Conservation (phyloP, 2,329 filamentous ascomycete species). For the Gliomastix tumulicola region DNA sequence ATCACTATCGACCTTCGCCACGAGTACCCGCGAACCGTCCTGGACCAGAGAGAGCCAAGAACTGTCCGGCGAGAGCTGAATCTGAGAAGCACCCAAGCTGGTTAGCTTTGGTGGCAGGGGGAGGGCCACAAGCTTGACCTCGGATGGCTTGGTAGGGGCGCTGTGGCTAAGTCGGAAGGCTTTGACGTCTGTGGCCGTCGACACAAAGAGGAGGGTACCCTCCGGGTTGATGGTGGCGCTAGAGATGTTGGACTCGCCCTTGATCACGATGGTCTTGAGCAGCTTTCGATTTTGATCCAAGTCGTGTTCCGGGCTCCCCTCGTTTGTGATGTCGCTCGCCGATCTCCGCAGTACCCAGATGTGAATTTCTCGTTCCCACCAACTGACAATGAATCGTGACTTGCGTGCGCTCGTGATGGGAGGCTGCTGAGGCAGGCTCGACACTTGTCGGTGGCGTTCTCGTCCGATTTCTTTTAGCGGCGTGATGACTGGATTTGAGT, state of each 20-base stretch:
- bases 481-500: constrained; percentile 74
- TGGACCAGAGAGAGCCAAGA: constrained; percentile 63
- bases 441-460: constrained; percentile 77
- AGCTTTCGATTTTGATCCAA: constrained; percentile 53
- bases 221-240: constrained; percentile 65
- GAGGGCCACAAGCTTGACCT: constrained; percentile 65
- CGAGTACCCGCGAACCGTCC: constrained; percentile 49
- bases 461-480: constrained; percentile 67
- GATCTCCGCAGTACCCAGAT: constrained; percentile 61
- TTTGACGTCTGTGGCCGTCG: constrained; percentile 69
- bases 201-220: constrained; percentile 68
- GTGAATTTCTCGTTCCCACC: constrained; percentile 85
- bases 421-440: constrained; percentile 75
- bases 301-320: constrained; percentile 27
- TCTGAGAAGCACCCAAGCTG: constrained; percentile 57
- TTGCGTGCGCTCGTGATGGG: constrained; percentile 66
- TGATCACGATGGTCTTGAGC: constrained; percentile 60
- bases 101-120: constrained; percentile 51
- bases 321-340: constrained; percentile 36
- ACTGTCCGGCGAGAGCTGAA: constrained; percentile 64
- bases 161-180: constrained; percentile 61
- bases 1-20: constrained; percentile 25
- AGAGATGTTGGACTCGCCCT: constrained; percentile 77
- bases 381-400: constrained; percentile 74
- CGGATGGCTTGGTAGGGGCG: constrained; percentile 41